Evolutionary conservation across 352 stramenopile species (phyloP), one percentile per base, ranked within the genome.

Genomic region (Phytophthora multivora): DNA sequence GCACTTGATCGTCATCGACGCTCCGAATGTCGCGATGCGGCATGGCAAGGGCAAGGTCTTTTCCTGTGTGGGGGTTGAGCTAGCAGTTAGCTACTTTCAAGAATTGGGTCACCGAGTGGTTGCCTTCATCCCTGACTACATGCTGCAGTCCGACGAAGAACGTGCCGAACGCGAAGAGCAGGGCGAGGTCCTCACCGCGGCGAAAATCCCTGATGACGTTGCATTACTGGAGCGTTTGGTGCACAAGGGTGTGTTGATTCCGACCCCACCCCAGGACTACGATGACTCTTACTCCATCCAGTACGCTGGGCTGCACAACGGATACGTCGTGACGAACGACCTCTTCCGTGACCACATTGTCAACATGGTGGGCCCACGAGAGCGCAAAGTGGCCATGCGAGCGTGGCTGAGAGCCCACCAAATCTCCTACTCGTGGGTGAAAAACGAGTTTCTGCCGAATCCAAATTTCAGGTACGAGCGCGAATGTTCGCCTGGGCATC

Each of bases 251-350:
- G 56, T 91, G 5, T 36, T 97, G 16, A 74, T 97, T 41, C 78
- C 84, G 3, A 97, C 89, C 9, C 89, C 89, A 4, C 69, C 88
- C 11, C 86, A 95, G 42, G 89, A 97, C 60, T 97, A 95, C 60
- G 89, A 97, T 63, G 89, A 97, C 59, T 88, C 86, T 38, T 97
- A 97, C 71, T 95, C 88, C 76, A 97, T 97, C 65, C 83, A 91
- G 47, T 97, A 97, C 59, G 86, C 86, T 31, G 79, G 79, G 10
- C 68, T 79, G 28, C 75, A 96, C 41, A 65, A 89, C 42, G 85
- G 83, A 49, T 90, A 81, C 42, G 72, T 96, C 16, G 83, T 96
- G 31, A 96, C 85, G n/a, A 96, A 96, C 54, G 89, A 96, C 45
- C 69, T 95, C 18, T 96, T 91, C 61, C 80, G 89, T 35, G 87